Evolutionary conservation across 2,329 filamentous ascomycete genomes (phyloP), one percentile per base, ranked within the genome.

Genomic region (Penicillium sp.): DNA sequence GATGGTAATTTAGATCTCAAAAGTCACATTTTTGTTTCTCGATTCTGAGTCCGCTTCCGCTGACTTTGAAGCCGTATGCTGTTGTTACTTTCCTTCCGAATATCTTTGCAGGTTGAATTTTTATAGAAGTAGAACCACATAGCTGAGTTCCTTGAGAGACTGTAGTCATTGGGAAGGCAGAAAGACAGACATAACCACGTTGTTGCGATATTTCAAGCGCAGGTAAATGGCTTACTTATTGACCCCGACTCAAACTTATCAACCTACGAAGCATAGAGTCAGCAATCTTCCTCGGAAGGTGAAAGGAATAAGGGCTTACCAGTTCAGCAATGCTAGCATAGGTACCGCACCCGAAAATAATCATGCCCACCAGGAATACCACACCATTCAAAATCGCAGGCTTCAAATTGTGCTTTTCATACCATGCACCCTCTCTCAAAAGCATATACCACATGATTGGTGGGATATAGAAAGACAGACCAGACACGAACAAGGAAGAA

Each of bases 311-410:
- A 27, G 21, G 8, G 35, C 54, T 47, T 41, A 63, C 61, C 7
- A 63, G 41, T 46, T 63, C 61, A n/a, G 55, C 38, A 23, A 64
- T 52, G 25, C 58, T 64, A 8, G 60, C 38, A 37, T 61, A 64
- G 4, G 58, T 62, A 4, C 62, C 62, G n/a, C 62, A 57, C 13
- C 40, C 62, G 19, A 64, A 55, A 6, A 62, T 47, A 21, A 62
- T 37, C 6, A 64, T 47, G 3, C 62, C 62, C 10, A 62, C 53
- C 3, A 61, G n/a, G 25, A 64, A 64, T 7, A 61, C 50, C 15
- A 61, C 31, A 21, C 38, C 49, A 41, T 60, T 61, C n/a, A 38
- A 54, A 13, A 64, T n/a, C 0, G 56, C 50, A 43, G 47, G 31
- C 23, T 57, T 47, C 10, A 56, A 5, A 21, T 56, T 56, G 13